Evolutionary conservation across 1,284 basidiomycete genomes (phyloP), one percentile per base, ranked within the genome.

Genomic region (Fomitopsis schrenkii): DNA sequence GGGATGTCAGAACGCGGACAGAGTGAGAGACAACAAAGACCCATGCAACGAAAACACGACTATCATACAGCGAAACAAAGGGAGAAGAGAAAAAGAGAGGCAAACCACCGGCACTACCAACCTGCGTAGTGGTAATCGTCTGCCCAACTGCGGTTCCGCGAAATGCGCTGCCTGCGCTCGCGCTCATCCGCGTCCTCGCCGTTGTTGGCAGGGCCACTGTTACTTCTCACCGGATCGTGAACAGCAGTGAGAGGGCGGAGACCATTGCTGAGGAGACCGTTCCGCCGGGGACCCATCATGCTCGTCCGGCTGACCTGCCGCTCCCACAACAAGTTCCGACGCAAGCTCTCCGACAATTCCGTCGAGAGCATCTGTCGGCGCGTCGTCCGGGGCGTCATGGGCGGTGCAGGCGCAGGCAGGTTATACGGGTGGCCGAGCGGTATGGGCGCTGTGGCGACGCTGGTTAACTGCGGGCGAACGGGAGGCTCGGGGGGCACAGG

Each of bases 281-380:
- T 72, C 30, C 68, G 72, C 48, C 76, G 69, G 58, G 74, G 64
- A 73, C 76, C 78, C 55, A 75, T 75, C 44, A 81, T 74, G 50
- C 79, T 82, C 22, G 78, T 78, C 65, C 83, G 83, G 74, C 81
- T 85, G 50, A 87, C 80, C 68, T 89, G 87, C 12, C 94, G 83
- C 71, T 94, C 91, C 93, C 94, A 95, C 5, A 96, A 75, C 66
- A 97, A 71, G 68, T 95, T 93, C 55, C 90, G 79, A 22, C 94
- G 80, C 62, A 97, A 75, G 63, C 88, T 91, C 76, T 96, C 94
- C 53, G 91, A 91, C 70, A 97, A 79, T 75, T 97, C 94, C 26
- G 88, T 89, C 61, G 86, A 81, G 56, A 96, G 80, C 92, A 96
- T 95, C 68, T 86, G 83, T 55, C 91, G 81, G 5, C 94, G 83